Percentiles rank a stretch among this genome's conserved stretches.
These are phyloP conservation scores for Plenodomus lindquistii DNA, from an alignment of 2,329 filamentous ascomycete species.

Conservation along the genomic window DNA sequence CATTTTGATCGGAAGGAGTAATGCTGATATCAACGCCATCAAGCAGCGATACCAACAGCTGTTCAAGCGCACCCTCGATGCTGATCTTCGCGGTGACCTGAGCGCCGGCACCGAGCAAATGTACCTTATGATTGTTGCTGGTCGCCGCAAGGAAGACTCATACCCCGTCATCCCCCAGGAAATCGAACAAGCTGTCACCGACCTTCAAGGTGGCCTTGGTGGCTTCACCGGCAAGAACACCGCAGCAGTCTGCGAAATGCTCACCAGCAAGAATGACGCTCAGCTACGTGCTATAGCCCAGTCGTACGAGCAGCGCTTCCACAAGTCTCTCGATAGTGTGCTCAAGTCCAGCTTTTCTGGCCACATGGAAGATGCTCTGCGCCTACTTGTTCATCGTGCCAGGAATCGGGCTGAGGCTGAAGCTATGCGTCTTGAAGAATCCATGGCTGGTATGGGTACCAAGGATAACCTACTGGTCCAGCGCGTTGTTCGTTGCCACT, in stretches of 20 bases:
- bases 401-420: constrained; percentile 83
- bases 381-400: constrained; percentile 77
- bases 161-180: constrained; percentile 72
- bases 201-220: constrained; percentile 71
- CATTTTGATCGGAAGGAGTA: constrained; percentile 77
- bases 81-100: constrained; percentile 75
- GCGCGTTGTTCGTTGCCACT: constrained; percentile 80
- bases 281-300: constrained; percentile 82
- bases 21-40: constrained; percentile 87
- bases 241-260: constrained; percentile 75
- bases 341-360: constrained; percentile 84
- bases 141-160: constrained; percentile 75
- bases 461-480: constrained; percentile 80
- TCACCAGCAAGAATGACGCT: constrained; percentile 74
- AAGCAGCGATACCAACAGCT: constrained; percentile 74
- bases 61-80: constrained; percentile 69
- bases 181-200: constrained; percentile 74
- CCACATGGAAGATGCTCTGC: constrained; percentile 85
- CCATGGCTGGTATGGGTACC: constrained; percentile 86
- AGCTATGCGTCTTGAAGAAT: constrained; percentile 77
- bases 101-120: constrained; percentile 84
- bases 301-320: constrained; percentile 74
- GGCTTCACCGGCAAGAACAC: constrained; percentile 72
- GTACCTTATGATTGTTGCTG: constrained; percentile 80
- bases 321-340: constrained; percentile 69